Conservation (phyloP, 2,329 filamentous ascomycete genomes). For the Fusarium siculi region DNA sequence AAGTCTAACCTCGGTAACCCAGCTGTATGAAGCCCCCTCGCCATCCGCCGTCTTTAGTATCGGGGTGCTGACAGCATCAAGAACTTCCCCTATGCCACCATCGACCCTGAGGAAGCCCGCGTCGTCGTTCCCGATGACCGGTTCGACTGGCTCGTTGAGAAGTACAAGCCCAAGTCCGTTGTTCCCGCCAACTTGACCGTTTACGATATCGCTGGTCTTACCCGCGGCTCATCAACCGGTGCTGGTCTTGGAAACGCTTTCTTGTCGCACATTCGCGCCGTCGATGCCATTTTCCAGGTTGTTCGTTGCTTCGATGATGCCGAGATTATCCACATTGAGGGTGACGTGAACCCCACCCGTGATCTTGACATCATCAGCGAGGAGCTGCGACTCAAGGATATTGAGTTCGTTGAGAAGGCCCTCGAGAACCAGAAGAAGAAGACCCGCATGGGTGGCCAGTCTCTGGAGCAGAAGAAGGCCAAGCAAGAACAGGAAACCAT, state of each 20-base stretch:
- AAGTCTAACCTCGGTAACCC: constrained; percentile 98
- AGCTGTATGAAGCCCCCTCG: constrained; percentile 71
- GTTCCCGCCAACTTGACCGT: constrained; percentile 98
- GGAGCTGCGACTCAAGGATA: constrained; percentile 96
- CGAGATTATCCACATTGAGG: constrained; percentile 99
- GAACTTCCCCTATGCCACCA: constrained; percentile 99
- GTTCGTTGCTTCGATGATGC: constrained; percentile 98
- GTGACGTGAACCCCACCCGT: constrained; percentile 93
- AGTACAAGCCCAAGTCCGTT: constrained; percentile 96
- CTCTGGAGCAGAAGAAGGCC: constrained; percentile 96
- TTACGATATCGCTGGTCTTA: constrained; percentile 98
- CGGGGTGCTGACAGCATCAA: constrained; percentile 58
- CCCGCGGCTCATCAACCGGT: constrained; percentile 94
- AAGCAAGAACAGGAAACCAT: constrained; percentile 94
- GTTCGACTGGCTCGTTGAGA: constrained; percentile 93
- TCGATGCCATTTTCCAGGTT: constrained; percentile 98
- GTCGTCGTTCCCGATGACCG: constrained; percentile 96
- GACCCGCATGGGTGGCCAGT: constrained; percentile 92
- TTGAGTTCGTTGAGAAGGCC: constrained; percentile 97
- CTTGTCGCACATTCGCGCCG: constrained; percentile 97
- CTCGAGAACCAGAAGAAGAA: constrained; percentile 93
- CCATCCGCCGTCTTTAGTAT: constrained; percentile 49
- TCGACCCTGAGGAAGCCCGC: constrained; percentile 97
- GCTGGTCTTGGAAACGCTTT: constrained; percentile 98
- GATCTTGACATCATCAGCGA: constrained; percentile 97